A percentile compares a stretch with the other conserved stretches of the same genome.
These are phyloP conservation scores for Cladophialophora chaetospira DNA, from an alignment of 2,329 filamentous ascomycete species.

Conservation along the genomic window DNA sequence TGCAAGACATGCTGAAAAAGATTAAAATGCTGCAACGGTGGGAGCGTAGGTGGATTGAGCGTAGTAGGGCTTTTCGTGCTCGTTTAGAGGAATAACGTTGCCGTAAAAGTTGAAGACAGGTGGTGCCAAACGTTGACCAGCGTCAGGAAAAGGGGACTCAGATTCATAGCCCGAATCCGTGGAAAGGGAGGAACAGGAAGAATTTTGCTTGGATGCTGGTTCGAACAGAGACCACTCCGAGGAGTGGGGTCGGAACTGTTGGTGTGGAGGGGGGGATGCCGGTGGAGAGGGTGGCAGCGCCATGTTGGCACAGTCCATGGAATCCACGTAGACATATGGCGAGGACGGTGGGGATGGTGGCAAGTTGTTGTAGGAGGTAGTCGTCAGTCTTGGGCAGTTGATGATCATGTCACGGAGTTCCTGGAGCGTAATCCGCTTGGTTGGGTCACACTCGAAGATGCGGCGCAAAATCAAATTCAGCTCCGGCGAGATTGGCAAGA, in stretches of 20 bases:
- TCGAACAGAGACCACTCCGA: conserved; percentile 33
- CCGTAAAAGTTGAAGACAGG: conserved; percentile 33
- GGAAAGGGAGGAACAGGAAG: conserved; percentile 32
- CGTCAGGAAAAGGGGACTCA: conserved; percentile 26
- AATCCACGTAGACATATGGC: conserved; percentile 38
- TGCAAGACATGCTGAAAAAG: conserved; percentile 13
- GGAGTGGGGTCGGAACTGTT: conserved; percentile 25
- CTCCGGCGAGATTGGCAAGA: conserved; percentile 86
- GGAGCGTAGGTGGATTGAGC: conserved; percentile 23
- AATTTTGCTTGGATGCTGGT: conserved; percentile 32
- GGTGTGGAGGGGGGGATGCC: conserved; percentile 31
- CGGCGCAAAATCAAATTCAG: conserved; percentile 82
- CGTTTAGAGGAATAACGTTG: conserved; percentile 32
- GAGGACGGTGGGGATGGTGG: conserved; percentile 41
- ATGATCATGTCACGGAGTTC: conserved; percentile 78
- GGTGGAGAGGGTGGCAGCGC: conserved; percentile 42
- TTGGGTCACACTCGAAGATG: conserved; percentile 85
- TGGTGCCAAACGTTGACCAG: conserved; percentile 21
- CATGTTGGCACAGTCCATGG: conserved; percentile 40
- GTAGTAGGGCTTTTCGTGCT: conserved; percentile 30
- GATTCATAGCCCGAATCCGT: conserved; percentile 35
- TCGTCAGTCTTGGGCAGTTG: conserved; percentile 72
- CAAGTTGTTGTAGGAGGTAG: conserved; percentile 43
- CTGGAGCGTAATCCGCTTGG: conserved; percentile 75
- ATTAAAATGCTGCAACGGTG: conserved; percentile 32